Conservation (phyloP, 139 green algal species). For the Raphidocelis subcapitata region DNA sequence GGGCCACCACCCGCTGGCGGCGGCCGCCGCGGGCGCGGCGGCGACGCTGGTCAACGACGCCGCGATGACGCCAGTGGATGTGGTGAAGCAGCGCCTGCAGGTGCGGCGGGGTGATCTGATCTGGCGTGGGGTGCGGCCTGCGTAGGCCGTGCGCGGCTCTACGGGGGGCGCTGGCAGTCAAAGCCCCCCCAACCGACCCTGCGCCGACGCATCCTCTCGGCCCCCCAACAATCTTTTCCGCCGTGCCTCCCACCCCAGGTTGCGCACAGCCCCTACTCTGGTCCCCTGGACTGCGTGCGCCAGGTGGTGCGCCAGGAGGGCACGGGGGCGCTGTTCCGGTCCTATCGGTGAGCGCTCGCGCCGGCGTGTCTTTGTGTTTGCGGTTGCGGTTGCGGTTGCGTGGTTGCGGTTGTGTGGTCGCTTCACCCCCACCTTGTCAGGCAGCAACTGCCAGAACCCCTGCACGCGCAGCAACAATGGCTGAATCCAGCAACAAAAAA, state of each 20-base stretch:
- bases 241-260: slow-evolving; percentile 1
- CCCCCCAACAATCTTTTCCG: neutral
- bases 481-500: too few species aligned
- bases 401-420: too few species aligned
- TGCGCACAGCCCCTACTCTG: slow-evolving; percentile 36
- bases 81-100: slow-evolving; percentile 93
- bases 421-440: too few species aligned
- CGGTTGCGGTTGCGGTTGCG: too few species aligned
- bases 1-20: slow-evolving; percentile 59
- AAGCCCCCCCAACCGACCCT: neutral
- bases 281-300: slow-evolving; percentile 60
- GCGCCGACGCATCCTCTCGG: neutral
- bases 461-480: too few species aligned
- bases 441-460: too few species aligned
- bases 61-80: slow-evolving; percentile 86
- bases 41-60: slow-evolving; percentile 89
- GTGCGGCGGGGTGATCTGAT: slow-evolving; percentile 26
- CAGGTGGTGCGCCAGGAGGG: slow-evolving; percentile 73
- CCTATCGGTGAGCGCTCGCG: slow-evolving; percentile 54
- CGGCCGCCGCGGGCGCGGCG: slow-evolving; percentile 57
- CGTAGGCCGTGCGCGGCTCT: too few species aligned
- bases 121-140: neutral
- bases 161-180: neutral
- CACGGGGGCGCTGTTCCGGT: slow-evolving; percentile 81
- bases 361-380: too few species aligned